phyloP scores from a whole-genome alignment of 495 filamentous ascomycete species.

The Amphirosellinia nigrospora region DNA sequence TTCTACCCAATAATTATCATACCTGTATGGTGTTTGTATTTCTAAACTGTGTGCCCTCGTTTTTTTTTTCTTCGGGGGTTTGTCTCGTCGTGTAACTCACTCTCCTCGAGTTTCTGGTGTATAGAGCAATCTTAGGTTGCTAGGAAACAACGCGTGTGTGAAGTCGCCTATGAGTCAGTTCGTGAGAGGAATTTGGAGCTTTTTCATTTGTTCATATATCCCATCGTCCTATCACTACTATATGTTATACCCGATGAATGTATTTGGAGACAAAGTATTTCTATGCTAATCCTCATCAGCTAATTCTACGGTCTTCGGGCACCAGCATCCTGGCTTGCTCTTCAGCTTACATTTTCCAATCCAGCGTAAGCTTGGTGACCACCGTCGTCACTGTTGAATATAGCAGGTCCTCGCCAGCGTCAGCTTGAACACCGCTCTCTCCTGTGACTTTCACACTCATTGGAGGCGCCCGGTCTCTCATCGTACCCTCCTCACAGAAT shows the following conservation, averaged over 20 bases:
- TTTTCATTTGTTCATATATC: not conserved
- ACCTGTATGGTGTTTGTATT: not conserved
- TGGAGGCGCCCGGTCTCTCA: not conserved
- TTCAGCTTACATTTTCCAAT: constrained; percentile 10
- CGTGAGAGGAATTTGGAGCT: not conserved
- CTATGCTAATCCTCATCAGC: constrained; percentile 11
- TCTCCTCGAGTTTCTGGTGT: not conserved
- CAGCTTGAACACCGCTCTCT: not conserved
- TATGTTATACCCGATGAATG: not conserved
- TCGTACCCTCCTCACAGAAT: not conserved
- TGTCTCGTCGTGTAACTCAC: not conserved
- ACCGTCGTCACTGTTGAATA: not conserved
- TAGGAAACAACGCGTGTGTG: constrained; percentile 4
- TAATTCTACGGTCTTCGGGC: constrained; percentile 21
- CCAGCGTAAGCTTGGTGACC: not conserved
- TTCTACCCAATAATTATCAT: not conserved
- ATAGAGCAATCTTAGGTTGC: constrained; percentile 4
- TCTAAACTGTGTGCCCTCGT: too few relatives aligned
- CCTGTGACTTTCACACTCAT: not conserved
- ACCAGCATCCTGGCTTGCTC: not conserved
- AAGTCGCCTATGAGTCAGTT: not conserved
- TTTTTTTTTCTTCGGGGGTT: not conserved
- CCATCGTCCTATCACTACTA: not conserved
- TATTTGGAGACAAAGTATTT: not conserved
- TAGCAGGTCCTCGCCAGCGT: not conserved